Percentiles rank a stretch among this genome's conserved stretches.
Conservation (phyloP, 208 protist genomes). For the Herpetomonas muscarum region DNA sequence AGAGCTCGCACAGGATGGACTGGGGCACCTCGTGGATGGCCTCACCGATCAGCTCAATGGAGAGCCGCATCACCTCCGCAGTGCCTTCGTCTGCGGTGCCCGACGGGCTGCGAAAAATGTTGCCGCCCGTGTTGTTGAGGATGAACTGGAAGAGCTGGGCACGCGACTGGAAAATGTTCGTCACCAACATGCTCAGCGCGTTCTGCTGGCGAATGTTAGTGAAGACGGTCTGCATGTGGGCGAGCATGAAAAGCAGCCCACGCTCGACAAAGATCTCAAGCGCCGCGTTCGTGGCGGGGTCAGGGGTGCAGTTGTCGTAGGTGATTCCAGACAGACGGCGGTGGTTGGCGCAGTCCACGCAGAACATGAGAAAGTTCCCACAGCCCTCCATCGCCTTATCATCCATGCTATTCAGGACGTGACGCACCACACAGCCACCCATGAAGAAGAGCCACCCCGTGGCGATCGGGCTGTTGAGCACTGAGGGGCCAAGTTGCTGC, state of each 20-base stretch:
- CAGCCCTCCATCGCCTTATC: conserved; percentile 30
- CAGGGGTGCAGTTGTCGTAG: neutral
- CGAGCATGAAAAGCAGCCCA: conserved; percentile 65
- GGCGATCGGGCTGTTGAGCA: conserved; percentile 53
- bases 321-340: conserved; percentile 14
- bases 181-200: conserved; percentile 43
- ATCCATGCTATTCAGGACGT: conserved; percentile 49
- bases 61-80: conserved; percentile 60
- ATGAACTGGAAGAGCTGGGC: conserved; percentile 81
- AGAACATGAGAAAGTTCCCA: conserved; percentile 61
- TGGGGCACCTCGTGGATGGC: conserved; percentile 57
- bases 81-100: conserved; percentile 45
- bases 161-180: conserved; percentile 62
- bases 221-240: conserved; percentile 59
- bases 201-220: conserved; percentile 37
- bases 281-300: conserved; percentile 3
- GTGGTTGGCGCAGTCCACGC: conserved; percentile 64
- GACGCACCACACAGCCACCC: conserved; percentile 43
- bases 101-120: conserved; percentile 53
- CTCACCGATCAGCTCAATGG: conserved; percentile 69
- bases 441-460: conserved; percentile 81
- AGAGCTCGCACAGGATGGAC: conserved; percentile 44
- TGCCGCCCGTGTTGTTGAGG: conserved; percentile 72
- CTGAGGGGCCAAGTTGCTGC: conserved; percentile 34
- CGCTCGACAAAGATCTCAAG: conserved; percentile 62